Conservation (phyloP, 192 early-diverging fungal genomes). For the Entophlyctis luteolus region DNA sequence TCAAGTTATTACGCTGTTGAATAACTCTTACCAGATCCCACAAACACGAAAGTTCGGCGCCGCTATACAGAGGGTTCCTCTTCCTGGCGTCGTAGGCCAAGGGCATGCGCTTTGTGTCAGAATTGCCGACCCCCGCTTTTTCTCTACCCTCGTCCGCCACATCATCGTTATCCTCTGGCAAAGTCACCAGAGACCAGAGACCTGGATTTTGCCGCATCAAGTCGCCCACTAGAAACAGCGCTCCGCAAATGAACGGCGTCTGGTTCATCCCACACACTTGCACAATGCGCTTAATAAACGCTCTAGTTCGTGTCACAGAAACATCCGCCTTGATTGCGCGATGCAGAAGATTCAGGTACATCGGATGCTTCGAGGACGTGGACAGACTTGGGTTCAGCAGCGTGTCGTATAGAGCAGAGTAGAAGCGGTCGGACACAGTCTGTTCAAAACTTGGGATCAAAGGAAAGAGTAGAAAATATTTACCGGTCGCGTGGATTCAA, state of each 20-base stretch:
- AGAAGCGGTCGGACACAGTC: constrained; percentile 78
- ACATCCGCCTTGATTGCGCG: constrained; percentile 76
- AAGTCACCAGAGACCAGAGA: constrained; percentile 58
- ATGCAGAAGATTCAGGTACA: constrained; percentile 90
- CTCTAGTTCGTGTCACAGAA: constrained; percentile 60
- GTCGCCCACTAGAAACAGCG: constrained; percentile 77
- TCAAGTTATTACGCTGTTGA: neutral
- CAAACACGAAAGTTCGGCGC: constrained; percentile 76
- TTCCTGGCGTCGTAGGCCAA: constrained; percentile 75
- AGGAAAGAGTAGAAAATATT: neutral
- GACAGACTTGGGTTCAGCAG: constrained; percentile 77
- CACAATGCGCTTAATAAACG: constrained; percentile 87
- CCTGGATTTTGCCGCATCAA: constrained; percentile 55
- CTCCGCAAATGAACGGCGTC: constrained; percentile 80
- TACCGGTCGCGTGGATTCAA: constrained; percentile 42
- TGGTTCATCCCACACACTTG: constrained; percentile 64
- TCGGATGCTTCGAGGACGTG: constrained; percentile 78
- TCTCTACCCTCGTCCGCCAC: constrained; percentile 60
- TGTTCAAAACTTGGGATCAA: constrained; percentile 28
- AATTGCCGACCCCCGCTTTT: constrained; percentile 27
- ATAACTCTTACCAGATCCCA: constrained; percentile 78
- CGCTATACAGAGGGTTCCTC: constrained; percentile 79
- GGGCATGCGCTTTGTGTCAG: neutral
- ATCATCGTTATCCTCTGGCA: constrained; percentile 69
- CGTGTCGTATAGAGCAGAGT: constrained; percentile 84